These are phyloP conservation scores for Wakefieldia striispora DNA, from an alignment of 768 basidiomycete genomes.

Conservation along the genomic window DNA sequence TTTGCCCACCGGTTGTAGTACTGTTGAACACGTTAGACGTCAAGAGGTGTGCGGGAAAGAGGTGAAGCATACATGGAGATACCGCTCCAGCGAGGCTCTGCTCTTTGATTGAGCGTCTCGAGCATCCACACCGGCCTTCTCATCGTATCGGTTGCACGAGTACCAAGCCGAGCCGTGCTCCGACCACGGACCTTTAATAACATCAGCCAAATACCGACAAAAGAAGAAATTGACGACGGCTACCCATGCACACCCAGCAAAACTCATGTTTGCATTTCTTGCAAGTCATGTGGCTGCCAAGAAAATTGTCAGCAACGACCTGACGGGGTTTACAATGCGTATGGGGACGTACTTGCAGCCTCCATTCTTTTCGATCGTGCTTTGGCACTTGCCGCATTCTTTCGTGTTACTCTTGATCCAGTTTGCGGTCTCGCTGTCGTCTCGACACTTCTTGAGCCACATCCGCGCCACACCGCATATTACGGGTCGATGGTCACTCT, in stretches of 20 bases:
- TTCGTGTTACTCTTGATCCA: constrained; percentile 99
- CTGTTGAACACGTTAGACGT: constrained; percentile 38
- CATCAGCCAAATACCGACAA: constrained; percentile 1
- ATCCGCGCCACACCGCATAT: constrained; percentile 84
- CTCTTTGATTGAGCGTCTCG: constrained; percentile 90
- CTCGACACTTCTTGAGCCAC: constrained; percentile 97
- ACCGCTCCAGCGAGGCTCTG: constrained; percentile 89
- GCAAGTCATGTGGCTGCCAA: constrained; percentile 94
- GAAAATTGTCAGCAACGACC: constrained; percentile 9
- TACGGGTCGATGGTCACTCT: constrained; percentile 89
- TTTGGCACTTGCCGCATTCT: constrained; percentile 93
- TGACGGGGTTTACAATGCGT: constrained; percentile 68
- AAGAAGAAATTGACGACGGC: constrained; percentile 19
- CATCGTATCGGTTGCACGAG: constrained; percentile 96
- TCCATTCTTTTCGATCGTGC: constrained; percentile 99
- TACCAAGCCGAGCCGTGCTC: constrained; percentile 99
- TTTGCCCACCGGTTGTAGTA: constrained; percentile 99
- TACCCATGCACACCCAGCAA: constrained; percentile 99
- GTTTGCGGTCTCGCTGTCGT: constrained; percentile 98
- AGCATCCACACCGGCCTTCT: constrained; percentile 82
- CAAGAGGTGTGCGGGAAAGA: not conserved
- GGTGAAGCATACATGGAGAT: constrained; percentile 76
- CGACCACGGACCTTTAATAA: constrained; percentile 77
- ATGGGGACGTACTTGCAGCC: constrained; percentile 89
- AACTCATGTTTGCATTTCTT: constrained; percentile 99